Percentiles rank a stretch among this genome's conserved stretches.
phyloP scores from a whole-genome alignment of 352 stramenopile species.

The Globisporangium ultimum region DNA sequence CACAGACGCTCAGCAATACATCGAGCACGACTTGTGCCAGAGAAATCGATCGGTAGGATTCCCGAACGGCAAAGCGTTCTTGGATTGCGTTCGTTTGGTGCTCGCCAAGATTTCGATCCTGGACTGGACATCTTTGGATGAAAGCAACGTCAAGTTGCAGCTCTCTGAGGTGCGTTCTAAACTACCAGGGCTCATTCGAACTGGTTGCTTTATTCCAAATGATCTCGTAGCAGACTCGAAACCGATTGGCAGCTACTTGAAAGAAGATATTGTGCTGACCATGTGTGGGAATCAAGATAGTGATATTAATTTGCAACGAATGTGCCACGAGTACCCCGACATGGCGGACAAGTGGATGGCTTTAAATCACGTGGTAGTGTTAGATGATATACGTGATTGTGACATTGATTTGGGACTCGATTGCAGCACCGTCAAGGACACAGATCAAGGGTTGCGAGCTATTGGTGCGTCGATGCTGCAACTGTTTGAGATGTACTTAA shows the following conservation, averaged over 20 bases:
- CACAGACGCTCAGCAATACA: slow-evolving; percentile 30
- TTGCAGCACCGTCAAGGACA: slow-evolving; percentile 16
- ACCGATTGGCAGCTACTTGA: slow-evolving; percentile 23
- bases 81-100: slow-evolving; percentile 63
- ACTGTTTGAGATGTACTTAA: slow-evolving; percentile 30
- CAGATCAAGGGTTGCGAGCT: slow-evolving; percentile 3
- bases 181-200: slow-evolving; percentile 41
- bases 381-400: slow-evolving; percentile 30
- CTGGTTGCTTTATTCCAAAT: slow-evolving; percentile 29
- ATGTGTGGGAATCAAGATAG: neutral
- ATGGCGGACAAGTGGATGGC: slow-evolving; percentile 32
- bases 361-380: slow-evolving; percentile 9
- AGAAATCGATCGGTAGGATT: slow-evolving; percentile 24
- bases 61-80: slow-evolving; percentile 39
- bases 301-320: neutral
- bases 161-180: slow-evolving; percentile 44
- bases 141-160: slow-evolving; percentile 43
- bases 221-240: slow-evolving; percentile 18
- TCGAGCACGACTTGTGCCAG: slow-evolving; percentile 24
- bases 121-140: slow-evolving; percentile 70
- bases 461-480: slow-evolving; percentile 23
- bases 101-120: slow-evolving; percentile 70
- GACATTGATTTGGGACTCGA: slow-evolving; percentile 48
- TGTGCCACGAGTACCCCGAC: slow-evolving; percentile 26
- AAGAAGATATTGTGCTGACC: slow-evolving; percentile 22